Evolutionary conservation across 1,139 yeast species (phyloP).

Genomic region (Kluyveromyces sp.): DNA sequence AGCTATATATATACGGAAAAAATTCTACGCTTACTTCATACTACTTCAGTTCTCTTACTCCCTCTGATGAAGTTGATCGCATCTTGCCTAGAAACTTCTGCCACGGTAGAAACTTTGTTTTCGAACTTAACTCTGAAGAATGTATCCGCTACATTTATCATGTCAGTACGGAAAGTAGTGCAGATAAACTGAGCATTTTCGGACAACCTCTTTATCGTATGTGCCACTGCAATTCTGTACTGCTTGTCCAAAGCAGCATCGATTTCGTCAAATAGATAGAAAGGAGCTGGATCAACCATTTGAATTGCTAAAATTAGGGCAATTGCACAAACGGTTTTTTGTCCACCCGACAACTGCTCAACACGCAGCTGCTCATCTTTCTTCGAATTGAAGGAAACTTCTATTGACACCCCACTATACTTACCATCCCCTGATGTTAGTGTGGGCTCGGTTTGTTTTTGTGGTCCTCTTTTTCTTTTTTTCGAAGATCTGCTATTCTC

Average conservation of each 20-base stretch:
- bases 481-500: conserved; percentile 32
- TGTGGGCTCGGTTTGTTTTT: conserved; percentile 20
- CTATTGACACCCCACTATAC: conserved; percentile 76
- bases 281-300: conserved; percentile 94
- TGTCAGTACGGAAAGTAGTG: conserved; percentile 91
- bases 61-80: conserved; percentile 81
- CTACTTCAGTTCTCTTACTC: conserved; percentile 15
- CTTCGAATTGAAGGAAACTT: conserved; percentile 85
- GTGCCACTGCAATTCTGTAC: conserved; percentile 83
- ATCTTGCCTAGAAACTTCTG: conserved; percentile 60
- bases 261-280: conserved; percentile 89
- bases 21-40: too few species aligned
- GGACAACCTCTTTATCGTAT: conserved; percentile 60
- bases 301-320: conserved; percentile 91
- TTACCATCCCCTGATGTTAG: conserved; percentile 38
- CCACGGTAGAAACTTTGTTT: conserved; percentile 75
- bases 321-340: conserved; percentile 89
- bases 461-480: conserved; percentile 17
- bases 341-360: conserved; percentile 94
- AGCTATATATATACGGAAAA: too few species aligned
- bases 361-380: conserved; percentile 81
- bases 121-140: conserved; percentile 83
- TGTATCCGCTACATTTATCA: conserved; percentile 79
- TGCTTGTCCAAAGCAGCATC: conserved; percentile 95
- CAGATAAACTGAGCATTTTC: conserved; percentile 80